phyloP scores from a whole-genome alignment of 768 basidiomycete genomes.

The Zangia roseola region DNA sequence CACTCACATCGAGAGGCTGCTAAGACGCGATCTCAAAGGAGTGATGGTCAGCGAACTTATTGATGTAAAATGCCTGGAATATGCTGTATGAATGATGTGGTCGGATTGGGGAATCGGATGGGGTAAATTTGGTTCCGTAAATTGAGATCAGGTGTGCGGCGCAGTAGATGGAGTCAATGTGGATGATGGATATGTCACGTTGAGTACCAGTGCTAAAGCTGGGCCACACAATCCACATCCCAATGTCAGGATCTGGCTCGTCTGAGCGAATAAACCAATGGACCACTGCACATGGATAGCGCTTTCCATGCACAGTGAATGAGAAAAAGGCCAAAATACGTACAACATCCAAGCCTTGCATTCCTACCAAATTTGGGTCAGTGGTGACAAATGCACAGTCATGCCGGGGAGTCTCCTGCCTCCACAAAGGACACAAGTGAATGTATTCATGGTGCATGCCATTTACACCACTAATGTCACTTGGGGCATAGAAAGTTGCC shows the following conservation, averaged over 20 bases:
- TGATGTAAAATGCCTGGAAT: too few species aligned
- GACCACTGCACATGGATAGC: neutral
- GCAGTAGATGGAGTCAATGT: neutral
- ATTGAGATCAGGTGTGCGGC: neutral
- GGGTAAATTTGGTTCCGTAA: slow-evolving; percentile 78
- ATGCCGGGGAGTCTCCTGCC: neutral
- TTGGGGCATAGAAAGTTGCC: neutral
- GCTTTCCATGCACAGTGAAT: neutral
- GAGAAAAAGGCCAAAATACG: neutral
- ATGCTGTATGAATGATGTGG: too few species aligned
- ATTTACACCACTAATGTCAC: neutral
- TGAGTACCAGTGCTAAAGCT: neutral
- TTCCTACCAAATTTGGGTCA: neutral
- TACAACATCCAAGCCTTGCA: too few species aligned
- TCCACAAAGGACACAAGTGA: neutral
- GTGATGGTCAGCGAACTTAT: too few species aligned
- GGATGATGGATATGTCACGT: neutral
- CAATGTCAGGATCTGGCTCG: neutral
- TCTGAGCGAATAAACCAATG: neutral
- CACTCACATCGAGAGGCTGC: too few species aligned
- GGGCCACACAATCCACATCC: neutral
- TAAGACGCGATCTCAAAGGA: too few species aligned
- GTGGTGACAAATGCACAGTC: too few species aligned
- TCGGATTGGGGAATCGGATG: too few species aligned
- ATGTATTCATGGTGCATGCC: neutral